Conservation (phyloP, 805 yeast species). For the Candida sonorensis region DNA sequence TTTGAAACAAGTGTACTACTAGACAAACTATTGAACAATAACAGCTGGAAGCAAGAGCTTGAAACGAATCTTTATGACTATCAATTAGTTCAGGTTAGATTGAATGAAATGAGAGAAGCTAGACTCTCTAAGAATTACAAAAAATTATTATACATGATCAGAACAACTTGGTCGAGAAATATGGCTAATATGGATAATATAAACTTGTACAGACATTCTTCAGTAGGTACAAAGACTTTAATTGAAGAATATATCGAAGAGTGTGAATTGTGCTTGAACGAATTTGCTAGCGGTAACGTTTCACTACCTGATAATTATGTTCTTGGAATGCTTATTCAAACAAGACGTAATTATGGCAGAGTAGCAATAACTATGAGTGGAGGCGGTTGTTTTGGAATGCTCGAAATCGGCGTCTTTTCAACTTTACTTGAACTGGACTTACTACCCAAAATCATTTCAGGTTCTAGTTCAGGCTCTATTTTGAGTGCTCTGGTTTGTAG, state of each 20-base stretch:
- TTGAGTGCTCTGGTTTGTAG: conserved; percentile 85
- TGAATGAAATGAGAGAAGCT: conserved; percentile 53
- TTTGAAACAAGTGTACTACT: conserved; percentile 50
- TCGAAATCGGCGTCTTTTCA: conserved; percentile 87
- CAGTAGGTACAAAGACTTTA: conserved; percentile 76
- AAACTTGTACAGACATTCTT: conserved; percentile 67
- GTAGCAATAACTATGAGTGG: conserved; percentile 95
- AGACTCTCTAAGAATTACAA: conserved; percentile 52
- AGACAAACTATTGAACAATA: conserved; percentile 58
- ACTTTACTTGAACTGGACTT: conserved; percentile 68
- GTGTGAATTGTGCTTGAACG: conserved; percentile 46
- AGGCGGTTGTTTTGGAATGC: conserved; percentile 89
- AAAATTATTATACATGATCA: conserved; percentile 59
- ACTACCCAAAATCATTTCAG: conserved; percentile 83
- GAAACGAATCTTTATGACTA: conserved; percentile 71
- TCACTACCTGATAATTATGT: conserved; percentile 61
- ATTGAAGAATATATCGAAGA: conserved; percentile 82
- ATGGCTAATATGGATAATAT: conserved; percentile 83
- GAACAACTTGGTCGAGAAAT: conserved; percentile 83
- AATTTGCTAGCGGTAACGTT: conserved; percentile 31
- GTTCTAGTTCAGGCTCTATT: conserved; percentile 95
- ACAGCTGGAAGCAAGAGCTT: conserved; percentile 62
- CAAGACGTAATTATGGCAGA: conserved; percentile 86
- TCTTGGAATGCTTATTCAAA: conserved; percentile 74
- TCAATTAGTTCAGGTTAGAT: conserved; percentile 44